These are phyloP conservation scores for Aspergillus clavatus DNA, from an alignment of 2,329 filamentous ascomycete genomes.

Conservation along the genomic window DNA sequence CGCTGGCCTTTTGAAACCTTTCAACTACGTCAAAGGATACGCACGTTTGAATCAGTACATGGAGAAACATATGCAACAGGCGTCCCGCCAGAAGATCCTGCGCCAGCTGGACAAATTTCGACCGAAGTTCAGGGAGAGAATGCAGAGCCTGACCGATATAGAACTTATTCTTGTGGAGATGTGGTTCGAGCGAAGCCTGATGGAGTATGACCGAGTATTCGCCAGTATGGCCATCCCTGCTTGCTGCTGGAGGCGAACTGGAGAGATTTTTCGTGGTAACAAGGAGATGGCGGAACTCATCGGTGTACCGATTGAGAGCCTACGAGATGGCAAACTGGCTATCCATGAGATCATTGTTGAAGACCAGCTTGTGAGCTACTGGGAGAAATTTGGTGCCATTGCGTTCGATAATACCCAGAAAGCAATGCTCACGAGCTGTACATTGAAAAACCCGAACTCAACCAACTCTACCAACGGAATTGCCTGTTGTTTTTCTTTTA, in stretches of 20 bases:
- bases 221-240: conserved; percentile 98
- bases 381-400: conserved; percentile 98
- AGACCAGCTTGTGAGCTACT: conserved; percentile 91
- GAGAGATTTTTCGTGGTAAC: conserved; percentile 95
- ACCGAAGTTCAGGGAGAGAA: conserved; percentile 92
- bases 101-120: conserved; percentile 88
- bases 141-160: conserved; percentile 86
- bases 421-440: conserved; percentile 89
- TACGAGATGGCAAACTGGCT: conserved; percentile 90
- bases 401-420: conserved; percentile 93
- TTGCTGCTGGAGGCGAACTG: conserved; percentile 93
- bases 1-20: conserved; percentile 87
- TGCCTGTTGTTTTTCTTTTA: conserved; percentile 96
- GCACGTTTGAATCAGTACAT: conserved; percentile 85
- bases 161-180: conserved; percentile 94
- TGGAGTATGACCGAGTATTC: conserved; percentile 98
- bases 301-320: conserved; percentile 80
- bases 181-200: conserved; percentile 95
- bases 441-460: conserved; percentile 75
- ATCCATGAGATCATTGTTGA: conserved; percentile 95
- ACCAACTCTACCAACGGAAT: conserved; percentile 61
- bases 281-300: conserved; percentile 98
- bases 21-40: conserved; percentile 98
- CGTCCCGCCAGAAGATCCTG: conserved; percentile 84
- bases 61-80: conserved; percentile 76